phyloP scores from a whole-genome alignment of 1,284 basidiomycete species.

The Ganoderma multipileum region DNA sequence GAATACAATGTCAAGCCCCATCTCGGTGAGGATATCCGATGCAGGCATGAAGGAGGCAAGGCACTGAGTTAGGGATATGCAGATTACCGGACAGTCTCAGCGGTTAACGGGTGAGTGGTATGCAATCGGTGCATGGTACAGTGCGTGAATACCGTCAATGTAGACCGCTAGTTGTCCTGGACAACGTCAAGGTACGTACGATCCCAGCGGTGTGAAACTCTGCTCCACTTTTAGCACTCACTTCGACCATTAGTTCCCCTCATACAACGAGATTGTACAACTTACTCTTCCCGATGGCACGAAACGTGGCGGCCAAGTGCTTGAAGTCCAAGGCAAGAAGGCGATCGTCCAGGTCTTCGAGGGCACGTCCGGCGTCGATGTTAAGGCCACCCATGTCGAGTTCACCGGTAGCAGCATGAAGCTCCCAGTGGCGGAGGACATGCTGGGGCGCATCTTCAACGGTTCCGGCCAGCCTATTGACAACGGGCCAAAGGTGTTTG shows the following conservation, averaged over 20 bases:
- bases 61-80: slow-evolving; percentile 30
- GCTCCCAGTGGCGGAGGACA: slow-evolving; percentile 98
- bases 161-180: slow-evolving; percentile 94
- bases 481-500: slow-evolving; percentile 98
- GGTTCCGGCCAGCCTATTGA: slow-evolving; percentile 98
- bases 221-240: slow-evolving; percentile 11
- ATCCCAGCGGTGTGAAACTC: not conserved
- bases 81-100: slow-evolving; percentile 97
- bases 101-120: slow-evolving; percentile 87
- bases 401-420: slow-evolving; percentile 99
- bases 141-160: slow-evolving; percentile 8
- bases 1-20: slow-evolving; percentile 90
- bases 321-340: slow-evolving; percentile 98
- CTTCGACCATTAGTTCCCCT: slow-evolving; percentile 76
- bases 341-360: slow-evolving; percentile 99
- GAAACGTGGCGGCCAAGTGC: slow-evolving; percentile 95
- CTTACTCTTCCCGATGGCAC: slow-evolving; percentile 96
- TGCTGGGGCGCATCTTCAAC: slow-evolving; percentile 99
- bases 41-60: not conserved
- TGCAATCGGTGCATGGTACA: slow-evolving; percentile 15
- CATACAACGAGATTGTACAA: slow-evolving; percentile 99
- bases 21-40: slow-evolving; percentile 63
- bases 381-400: slow-evolving; percentile 96
- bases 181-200: slow-evolving; percentile 91
- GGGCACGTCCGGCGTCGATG: slow-evolving; percentile 97